Conservation (phyloP, 2,329 filamentous ascomycete genomes). For the Fusarium globosum region DNA sequence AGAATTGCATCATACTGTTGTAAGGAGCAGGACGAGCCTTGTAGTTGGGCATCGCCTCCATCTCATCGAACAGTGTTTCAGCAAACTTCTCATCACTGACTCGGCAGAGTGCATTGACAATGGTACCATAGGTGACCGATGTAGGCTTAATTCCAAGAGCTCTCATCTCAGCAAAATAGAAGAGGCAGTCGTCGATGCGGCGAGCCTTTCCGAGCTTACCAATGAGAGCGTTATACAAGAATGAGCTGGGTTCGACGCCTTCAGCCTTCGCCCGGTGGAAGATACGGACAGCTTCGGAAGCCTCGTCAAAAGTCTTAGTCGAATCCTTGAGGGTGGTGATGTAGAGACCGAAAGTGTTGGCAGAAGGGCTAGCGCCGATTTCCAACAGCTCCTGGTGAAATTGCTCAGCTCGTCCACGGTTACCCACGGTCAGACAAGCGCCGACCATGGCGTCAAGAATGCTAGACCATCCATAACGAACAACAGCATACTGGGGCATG, state of each 20-base stretch:
- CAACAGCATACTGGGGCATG: slow-evolving; percentile 83
- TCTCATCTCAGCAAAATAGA: slow-evolving; percentile 99
- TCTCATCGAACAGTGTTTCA: slow-evolving; percentile 97
- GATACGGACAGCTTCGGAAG: slow-evolving; percentile 95
- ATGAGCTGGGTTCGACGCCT: slow-evolving; percentile 94
- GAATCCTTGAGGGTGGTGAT: slow-evolving; percentile 99
- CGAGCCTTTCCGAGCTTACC: slow-evolving; percentile 98
- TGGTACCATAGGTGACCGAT: slow-evolving; percentile 96
- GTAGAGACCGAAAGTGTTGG: slow-evolving; percentile 98
- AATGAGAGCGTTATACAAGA: slow-evolving; percentile 97
- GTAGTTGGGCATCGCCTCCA: slow-evolving; percentile 99
- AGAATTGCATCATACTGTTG: slow-evolving; percentile 99
- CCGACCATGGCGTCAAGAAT: slow-evolving; percentile 98
- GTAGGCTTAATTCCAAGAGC: slow-evolving; percentile 92
- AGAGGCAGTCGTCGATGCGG: slow-evolving; percentile 96
- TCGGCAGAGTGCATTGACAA: slow-evolving; percentile 96
- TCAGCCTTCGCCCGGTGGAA: slow-evolving; percentile 94
- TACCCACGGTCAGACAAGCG: slow-evolving; percentile 84
- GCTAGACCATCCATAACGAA: slow-evolving; percentile 95
- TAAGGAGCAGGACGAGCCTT: slow-evolving; percentile 97
- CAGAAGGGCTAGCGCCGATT: slow-evolving; percentile 91
- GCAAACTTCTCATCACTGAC: slow-evolving; percentile 98
- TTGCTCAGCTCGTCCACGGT: slow-evolving; percentile 82
- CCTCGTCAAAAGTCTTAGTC: slow-evolving; percentile 97
- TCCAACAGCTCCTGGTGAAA: slow-evolving; percentile 92